Base-by-base conservation (phyloP, 495 filamentous ascomycete species). In the Hypoxylon crocopeplum region DNA sequence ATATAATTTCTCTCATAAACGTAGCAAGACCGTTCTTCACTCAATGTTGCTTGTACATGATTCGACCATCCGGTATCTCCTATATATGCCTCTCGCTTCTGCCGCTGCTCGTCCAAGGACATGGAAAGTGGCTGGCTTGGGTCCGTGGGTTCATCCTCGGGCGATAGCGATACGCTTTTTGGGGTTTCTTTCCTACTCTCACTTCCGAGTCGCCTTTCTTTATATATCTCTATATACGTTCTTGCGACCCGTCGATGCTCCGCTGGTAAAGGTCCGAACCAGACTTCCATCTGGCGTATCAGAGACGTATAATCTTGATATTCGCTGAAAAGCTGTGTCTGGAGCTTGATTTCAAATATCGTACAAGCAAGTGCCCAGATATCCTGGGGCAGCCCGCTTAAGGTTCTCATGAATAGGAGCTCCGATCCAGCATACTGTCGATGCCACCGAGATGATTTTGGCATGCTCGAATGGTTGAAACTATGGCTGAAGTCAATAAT, bases 351-450 rank as follows among this genome's bases (percentile, higher is more conserved):
- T 29, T 66, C 25, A 12, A 27, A 30, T 19, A 73, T 60, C 0
- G 59, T 66, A 29, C 54, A 58, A 1, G 56, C 59, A 0, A 73
- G 55, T 2, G 67, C 50, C 64, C 62, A 73, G 3, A 73, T 55
- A 48, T 73, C 69, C 2, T 40, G 29, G 8, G 49, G 32, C 1
- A 48, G 40, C 1, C 64, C 69, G 4, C 65, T 50, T 1, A 11
- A 7, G 0, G 37, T 38, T 12, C 46, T 32, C 1, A 50, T 55
- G 11, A 72, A 69, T 20, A 66, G 2, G 7, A 58, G 37, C 27
- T 68, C 69, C 1, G 66, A 67, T 15, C 58, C 41, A 3, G 66
- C 59, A 33, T 58, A 71, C 1, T 59, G 27, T 4, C 52, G 20
- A n/a, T 62, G 39, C 29, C 58, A 60, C 2, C 60, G 48, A 2